Base-by-base conservation (phyloP, 495 filamentous ascomycete species). In the Cryomyces minteri region DNA sequence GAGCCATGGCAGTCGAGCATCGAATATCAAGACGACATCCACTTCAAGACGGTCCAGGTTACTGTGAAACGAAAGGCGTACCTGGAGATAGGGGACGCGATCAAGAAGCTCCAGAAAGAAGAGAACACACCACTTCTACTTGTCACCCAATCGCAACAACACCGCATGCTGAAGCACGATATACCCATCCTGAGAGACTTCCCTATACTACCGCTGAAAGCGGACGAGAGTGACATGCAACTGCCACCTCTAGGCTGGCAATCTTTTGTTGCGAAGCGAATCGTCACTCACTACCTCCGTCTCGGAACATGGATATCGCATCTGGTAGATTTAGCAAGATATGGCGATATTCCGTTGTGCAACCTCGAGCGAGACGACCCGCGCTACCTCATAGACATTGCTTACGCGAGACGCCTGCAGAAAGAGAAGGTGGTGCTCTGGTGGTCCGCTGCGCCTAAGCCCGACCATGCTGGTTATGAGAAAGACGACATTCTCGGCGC, bases 401-500 rank as follows among this genome's bases (percentile, higher is more conserved):
- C 90, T 4, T 99, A 96, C 61, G 90, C 90, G 1, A 67, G 90
- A 43, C 77, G 92, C 8, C 65, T 99, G 43, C 86, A 90, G 55
- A 78, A 82, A 52, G 93, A 88, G 55, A 88, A 88, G 49, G 84
- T 99, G 5, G 81, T 99, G 11, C 70, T 99, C n/a, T 99, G 90
- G 90, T 99, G 90, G 90, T 94, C 87, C 32, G 69, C 70, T 9
- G 79, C 76, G 30, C 75, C 90, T 5, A 74, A 74, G 44, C 90
- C 92, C 29, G 90, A 99, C 54, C 90, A 99, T 65, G 90, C 88
- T 43, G 90, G 88, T 6, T 84, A 94, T 59, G 90, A 99, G 59
- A 83, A 81, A 52, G 90, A 99, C 60, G 86, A 96, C 59, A 76
- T 94, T 37, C 63, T 80, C 0, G 80, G 82, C 4, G 71, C 80